phyloP scores from a whole-genome alignment of 2,329 filamentous ascomycete genomes.

The Cadophora luteo-olivacea region DNA sequence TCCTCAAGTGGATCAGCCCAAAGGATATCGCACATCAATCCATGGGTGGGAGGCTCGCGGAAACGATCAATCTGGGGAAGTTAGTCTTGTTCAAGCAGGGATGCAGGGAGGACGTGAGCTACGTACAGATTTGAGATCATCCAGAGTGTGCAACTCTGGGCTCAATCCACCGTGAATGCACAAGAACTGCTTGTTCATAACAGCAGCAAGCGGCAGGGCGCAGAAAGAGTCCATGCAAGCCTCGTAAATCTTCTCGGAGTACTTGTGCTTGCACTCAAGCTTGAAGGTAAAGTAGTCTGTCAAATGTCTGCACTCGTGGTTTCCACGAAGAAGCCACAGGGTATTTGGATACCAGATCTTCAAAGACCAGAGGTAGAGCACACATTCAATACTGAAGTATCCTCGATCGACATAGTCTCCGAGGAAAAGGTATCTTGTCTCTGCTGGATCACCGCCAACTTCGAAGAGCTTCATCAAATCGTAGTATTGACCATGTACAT shows the following conservation, averaged over 20 bases:
- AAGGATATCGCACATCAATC: conserved; percentile 98
- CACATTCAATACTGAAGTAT: conserved; percentile 99
- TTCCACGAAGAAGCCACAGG: conserved; percentile 94
- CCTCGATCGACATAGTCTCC: conserved; percentile 98
- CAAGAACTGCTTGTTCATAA: conserved; percentile 99
- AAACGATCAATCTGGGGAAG: conserved; percentile 86
- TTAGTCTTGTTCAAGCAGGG: not conserved
- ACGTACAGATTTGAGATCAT: conserved; percentile 86
- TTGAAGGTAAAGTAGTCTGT: conserved; percentile 99
- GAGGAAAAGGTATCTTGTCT: conserved; percentile 95
- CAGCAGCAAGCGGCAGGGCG: conserved; percentile 86
- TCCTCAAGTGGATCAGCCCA: conserved; percentile 99
- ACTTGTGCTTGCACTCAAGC: conserved; percentile 99
- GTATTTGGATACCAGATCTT: conserved; percentile 99
- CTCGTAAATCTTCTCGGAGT: conserved; percentile 94
- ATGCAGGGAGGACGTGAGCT: not conserved
- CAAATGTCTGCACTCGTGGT: conserved; percentile 98
- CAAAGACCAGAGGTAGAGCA: conserved; percentile 95
- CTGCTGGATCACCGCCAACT: conserved; percentile 93
- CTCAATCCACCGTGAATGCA: conserved; percentile 98
- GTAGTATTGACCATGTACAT: conserved; percentile 99
- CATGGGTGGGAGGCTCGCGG: conserved; percentile 95
- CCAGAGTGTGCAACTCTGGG: conserved; percentile 93
- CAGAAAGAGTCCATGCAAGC: conserved; percentile 99
- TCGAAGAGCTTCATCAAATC: conserved; percentile 99